Evolutionary conservation across 2,329 filamentous ascomycete species (phyloP).

Genomic region (Lachnellula subtilissima): DNA sequence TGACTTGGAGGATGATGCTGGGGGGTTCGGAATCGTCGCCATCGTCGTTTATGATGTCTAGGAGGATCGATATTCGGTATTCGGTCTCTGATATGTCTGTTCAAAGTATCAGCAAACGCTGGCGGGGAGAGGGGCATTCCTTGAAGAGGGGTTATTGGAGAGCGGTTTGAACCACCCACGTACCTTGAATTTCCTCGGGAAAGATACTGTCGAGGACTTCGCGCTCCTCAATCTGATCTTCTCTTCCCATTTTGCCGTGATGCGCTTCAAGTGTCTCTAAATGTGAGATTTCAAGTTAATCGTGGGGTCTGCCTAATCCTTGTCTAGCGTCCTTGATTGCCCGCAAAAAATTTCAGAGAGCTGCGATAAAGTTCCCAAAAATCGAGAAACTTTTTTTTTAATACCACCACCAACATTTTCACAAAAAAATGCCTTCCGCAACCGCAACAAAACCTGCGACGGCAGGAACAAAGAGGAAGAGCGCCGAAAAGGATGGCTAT

Average conservation of each 20-base stretch:
- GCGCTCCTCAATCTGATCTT: constrained; percentile 93
- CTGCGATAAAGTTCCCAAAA: constrained; percentile 14
- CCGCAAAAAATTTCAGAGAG: constrained; percentile 4
- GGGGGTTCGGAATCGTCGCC: constrained; percentile 60
- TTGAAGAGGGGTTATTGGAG: neutral
- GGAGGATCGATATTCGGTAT: constrained; percentile 78
- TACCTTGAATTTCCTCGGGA: constrained; percentile 92
- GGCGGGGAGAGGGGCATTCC: neutral
- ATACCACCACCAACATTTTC: neutral
- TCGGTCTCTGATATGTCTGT: constrained; percentile 85
- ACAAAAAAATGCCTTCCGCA: constrained; percentile 29
- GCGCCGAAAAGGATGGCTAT: constrained; percentile 40
- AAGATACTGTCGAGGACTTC: constrained; percentile 99
- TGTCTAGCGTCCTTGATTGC: constrained; percentile 19
- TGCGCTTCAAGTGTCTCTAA: constrained; percentile 1
- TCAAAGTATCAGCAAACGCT: constrained; percentile 9
- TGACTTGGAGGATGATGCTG: constrained; percentile 74
- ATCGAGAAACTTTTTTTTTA: neutral
- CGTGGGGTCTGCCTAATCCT: constrained; percentile 13
- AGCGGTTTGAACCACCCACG: constrained; percentile 8
- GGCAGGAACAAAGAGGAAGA: constrained; percentile 54
- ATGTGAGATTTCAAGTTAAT: neutral
- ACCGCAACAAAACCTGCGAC: constrained; percentile 41
- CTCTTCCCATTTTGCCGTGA: constrained; percentile 53
- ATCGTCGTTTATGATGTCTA: constrained; percentile 69